Percentiles rank a stretch among this genome's conserved stretches.
These are phyloP conservation scores for Xanthoparmelia taractica DNA, from an alignment of 495 filamentous ascomycete species.

Conservation along the genomic window DNA sequence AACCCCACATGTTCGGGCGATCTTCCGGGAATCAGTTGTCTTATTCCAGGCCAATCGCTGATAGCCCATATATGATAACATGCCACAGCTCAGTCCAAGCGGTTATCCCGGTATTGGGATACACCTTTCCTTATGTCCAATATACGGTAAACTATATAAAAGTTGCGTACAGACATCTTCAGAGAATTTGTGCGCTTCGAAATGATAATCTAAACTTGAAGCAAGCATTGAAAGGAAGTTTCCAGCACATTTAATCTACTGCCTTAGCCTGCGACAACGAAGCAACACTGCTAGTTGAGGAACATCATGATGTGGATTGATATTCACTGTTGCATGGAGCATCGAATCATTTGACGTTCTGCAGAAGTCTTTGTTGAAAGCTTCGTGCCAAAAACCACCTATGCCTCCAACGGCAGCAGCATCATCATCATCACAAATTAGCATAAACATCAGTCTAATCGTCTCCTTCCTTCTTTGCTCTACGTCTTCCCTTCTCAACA, in stretches of 20 bases:
- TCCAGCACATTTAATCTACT: background rate
- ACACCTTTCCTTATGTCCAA: too few species aligned
- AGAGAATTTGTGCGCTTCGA: background rate
- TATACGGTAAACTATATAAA: background rate
- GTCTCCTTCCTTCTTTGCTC: background rate
- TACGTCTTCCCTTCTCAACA: background rate
- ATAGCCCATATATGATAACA: background rate
- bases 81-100: background rate
- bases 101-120: background rate
- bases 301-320: background rate
- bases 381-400: background rate
- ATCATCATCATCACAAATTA: background rate
- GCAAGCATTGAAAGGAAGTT: background rate
- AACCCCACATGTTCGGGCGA: background rate
- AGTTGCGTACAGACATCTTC: background rate
- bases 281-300: background rate
- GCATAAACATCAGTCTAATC: background rate
- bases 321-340: background rate
- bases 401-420: background rate
- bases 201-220: background rate
- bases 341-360: too few species aligned
- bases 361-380: background rate
- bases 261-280: background rate
- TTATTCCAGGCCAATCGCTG: too few species aligned
- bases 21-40: too few species aligned